phyloP scores from a whole-genome alignment of 257 asterid species.

The Penstemon barbatus region DNA sequence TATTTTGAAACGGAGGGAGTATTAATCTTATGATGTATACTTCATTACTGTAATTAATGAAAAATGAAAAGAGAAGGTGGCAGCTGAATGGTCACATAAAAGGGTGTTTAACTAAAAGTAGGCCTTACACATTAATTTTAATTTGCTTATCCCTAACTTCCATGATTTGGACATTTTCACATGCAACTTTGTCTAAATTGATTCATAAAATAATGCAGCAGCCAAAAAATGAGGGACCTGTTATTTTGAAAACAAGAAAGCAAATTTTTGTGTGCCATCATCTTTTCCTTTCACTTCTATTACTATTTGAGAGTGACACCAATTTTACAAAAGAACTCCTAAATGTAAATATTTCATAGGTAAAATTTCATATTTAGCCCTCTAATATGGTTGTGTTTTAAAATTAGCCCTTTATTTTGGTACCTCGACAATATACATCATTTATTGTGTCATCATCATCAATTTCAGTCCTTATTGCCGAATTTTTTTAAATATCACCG shows the following conservation, averaged over 20 bases:
- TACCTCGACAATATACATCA: too few species aligned
- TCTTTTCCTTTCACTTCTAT: neutral
- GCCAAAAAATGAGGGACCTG: conserved; percentile 11
- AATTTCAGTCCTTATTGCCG: too few species aligned
- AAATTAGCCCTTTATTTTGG: too few species aligned
- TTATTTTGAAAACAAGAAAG: conserved; percentile 4
- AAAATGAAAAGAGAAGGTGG: conserved; percentile 15
- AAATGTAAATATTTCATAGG: too few species aligned
- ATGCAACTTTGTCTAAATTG: neutral
- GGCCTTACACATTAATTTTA: conserved; percentile 32
- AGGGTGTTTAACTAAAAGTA: neutral
- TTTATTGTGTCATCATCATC: too few species aligned
- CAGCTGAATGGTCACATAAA: conserved; percentile 33
- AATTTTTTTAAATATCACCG: too few species aligned
- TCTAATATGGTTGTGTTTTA: too few species aligned
- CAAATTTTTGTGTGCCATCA: neutral
- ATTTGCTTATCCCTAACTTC: conserved; percentile 6
- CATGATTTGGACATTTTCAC: neutral
- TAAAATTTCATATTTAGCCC: too few species aligned
- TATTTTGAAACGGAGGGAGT: too few species aligned
- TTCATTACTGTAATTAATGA: conserved; percentile 3
- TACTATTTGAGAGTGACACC: neutral
- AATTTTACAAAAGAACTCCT: neutral
- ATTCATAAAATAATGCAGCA: conserved; percentile 11
- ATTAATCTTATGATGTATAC: neutral